These are phyloP conservation scores for Colletotrichum kahawae DNA, from an alignment of 2,329 filamentous ascomycete species.

Conservation along the genomic window DNA sequence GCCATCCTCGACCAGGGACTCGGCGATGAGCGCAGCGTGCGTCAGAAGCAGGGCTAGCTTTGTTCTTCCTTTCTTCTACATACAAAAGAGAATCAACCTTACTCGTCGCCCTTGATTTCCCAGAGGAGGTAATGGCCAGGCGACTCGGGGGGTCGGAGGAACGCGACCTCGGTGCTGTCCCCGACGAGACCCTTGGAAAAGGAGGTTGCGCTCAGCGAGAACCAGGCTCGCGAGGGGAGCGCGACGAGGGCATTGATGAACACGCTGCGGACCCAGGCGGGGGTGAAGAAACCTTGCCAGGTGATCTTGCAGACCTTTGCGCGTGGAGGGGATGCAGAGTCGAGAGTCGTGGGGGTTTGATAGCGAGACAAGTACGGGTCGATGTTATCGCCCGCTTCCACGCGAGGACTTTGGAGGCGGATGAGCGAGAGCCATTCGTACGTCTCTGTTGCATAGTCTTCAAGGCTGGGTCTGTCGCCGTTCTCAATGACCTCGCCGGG, in stretches of 20 bases:
- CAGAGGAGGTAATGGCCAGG: conserved; percentile 64
- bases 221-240: conserved; percentile 56
- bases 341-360: conserved; percentile 50
- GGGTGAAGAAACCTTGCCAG: conserved; percentile 64
- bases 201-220: conserved; percentile 57
- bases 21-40: conserved; percentile 68
- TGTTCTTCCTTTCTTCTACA: neutral
- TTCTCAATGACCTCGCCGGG: conserved; percentile 32
- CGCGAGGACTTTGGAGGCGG: conserved; percentile 67
- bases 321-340: conserved; percentile 25
- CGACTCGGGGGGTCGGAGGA: conserved; percentile 56
- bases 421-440: conserved; percentile 81
- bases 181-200: conserved; percentile 52
- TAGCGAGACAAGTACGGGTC: conserved; percentile 76
- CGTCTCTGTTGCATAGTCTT: conserved; percentile 66
- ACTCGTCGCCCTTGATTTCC: conserved; percentile 56
- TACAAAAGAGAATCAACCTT: neutral
- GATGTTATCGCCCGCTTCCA: conserved; percentile 61
- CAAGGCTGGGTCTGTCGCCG: conserved; percentile 54
- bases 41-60: conserved; percentile 62
- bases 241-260: conserved; percentile 50
- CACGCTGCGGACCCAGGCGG: conserved; percentile 55
- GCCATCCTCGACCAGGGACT: conserved; percentile 72
- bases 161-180: conserved; percentile 53
- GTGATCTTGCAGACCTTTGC: conserved; percentile 53